Evolutionary conservation across 345 rosid species (phyloP).

Genomic region (Leavenworthia alabamica): DNA sequence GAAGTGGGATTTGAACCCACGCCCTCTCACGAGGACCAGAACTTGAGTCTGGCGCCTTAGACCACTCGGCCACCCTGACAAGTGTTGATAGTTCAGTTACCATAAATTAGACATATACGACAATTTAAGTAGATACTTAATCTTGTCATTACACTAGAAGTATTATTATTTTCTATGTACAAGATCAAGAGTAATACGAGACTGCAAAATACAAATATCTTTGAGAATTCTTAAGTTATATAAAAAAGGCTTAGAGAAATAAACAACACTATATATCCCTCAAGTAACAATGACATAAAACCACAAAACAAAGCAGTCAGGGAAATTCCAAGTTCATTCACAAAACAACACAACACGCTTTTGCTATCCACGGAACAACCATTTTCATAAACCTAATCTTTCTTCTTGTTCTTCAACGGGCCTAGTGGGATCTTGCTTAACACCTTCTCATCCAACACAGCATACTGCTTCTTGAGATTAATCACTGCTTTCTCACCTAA

Average conservation of each 20-base stretch:
- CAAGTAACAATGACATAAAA: slow-evolving; percentile 15
- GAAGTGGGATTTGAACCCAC: no score
- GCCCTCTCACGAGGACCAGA: slow-evolving; percentile 52
- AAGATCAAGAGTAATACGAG: not conserved
- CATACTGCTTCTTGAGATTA: slow-evolving; percentile 78
- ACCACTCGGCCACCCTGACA: slow-evolving; percentile 71
- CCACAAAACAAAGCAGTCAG: not conserved
- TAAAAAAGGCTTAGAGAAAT: not conserved
- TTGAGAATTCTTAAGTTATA: not conserved
- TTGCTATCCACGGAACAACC: not conserved
- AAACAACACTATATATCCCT: slow-evolving; percentile 10
- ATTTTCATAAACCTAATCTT: slow-evolving; percentile 33
- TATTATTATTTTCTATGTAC: not conserved
- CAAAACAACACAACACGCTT: slow-evolving; percentile 24
- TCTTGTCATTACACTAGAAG: not conserved
- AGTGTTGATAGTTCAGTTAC: rapidly evolving
- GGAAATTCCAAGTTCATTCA: slow-evolving; percentile 28
- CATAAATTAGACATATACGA: rapidly evolving
- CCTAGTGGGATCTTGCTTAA: slow-evolving; percentile 71
- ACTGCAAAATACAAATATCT: not conserved
- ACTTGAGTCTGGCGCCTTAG: slow-evolving; percentile 80
- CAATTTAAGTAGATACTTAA: not conserved
- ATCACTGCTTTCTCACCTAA: slow-evolving; percentile 66
- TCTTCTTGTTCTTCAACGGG: slow-evolving; percentile 64
- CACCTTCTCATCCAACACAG: slow-evolving; percentile 65